phyloP scores from a whole-genome alignment of 345 rosid genomes.

The Diplotaxis tenuifolia region DNA sequence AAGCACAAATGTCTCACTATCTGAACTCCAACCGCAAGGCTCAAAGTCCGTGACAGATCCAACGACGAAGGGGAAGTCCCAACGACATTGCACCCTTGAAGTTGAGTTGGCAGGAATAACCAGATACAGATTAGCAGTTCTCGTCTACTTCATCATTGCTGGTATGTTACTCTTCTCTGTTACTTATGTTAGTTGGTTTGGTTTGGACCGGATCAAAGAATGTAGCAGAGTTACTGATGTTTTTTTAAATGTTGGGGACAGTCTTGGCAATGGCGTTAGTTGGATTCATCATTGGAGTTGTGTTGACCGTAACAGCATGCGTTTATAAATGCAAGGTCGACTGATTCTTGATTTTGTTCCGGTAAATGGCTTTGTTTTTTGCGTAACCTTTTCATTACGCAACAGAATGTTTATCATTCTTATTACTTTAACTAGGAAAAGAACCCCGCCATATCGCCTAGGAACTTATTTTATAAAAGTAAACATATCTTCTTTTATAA shows the following conservation, averaged over 20 bases:
- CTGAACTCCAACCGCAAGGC: conserved; percentile 48
- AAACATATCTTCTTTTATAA: too few relatives aligned
- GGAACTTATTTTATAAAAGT: too few relatives aligned
- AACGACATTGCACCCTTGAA: conserved; percentile 65
- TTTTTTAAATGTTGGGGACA: conserved; percentile 6
- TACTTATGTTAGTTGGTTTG: not conserved
- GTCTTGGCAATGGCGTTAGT: conserved; percentile 27
- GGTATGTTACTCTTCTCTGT: conserved; percentile 42
- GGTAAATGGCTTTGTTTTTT: conserved; percentile 1
- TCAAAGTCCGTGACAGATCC: conserved; percentile 12
- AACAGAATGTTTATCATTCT: not conserved
- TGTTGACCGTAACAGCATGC: conserved; percentile 27
- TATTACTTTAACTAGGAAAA: not conserved
- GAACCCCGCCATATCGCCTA: too few relatives aligned
- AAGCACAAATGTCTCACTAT: conserved; percentile 48
- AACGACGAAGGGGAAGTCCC: conserved; percentile 32
- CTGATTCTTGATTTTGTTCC: conserved; percentile 10
- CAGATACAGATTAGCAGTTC: conserved; percentile 63
- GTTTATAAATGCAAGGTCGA: conserved; percentile 30
- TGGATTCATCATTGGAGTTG: conserved; percentile 28
- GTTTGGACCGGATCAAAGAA: not conserved
- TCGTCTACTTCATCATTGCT: conserved; percentile 43
- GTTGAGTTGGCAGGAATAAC: conserved; percentile 55
- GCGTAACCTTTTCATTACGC: not conserved
- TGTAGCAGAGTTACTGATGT: conserved; percentile 12